Base-by-base conservation (phyloP, 1,284 basidiomycete species). In the Volvariella surrecta region DNA sequence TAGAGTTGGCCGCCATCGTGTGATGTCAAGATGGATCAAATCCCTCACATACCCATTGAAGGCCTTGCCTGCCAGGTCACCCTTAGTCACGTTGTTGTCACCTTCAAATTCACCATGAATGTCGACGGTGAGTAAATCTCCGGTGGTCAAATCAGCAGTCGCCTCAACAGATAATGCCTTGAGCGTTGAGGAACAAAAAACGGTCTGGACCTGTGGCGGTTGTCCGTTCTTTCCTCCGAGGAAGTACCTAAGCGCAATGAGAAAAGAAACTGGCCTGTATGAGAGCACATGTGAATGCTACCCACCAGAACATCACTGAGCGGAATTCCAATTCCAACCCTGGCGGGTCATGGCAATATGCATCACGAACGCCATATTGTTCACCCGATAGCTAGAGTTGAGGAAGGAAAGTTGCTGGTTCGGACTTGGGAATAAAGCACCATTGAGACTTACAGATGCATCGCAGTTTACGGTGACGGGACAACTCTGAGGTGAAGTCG, bases 291-390 rank as follows among this genome's bases (percentile, higher is more conserved):
- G n/a, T 46, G 20, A 39, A 17, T 37, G 19, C 15, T 18, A 1
- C n/a, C 28, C 20, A 24, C 32, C 79, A 82, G 50, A 82, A 83
- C 63, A 81, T 70, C 28, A 82, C 74, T 1, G 79, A 76, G 34
- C 64, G 66, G 45, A 75, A 71, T 15, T 61, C 48, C 13, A 63
- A 45, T 32, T 70, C 58, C 13, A 60, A 37, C 7, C 43, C 46
- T 6, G 58, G 47, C 10, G 56, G 51, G 39, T 61, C 61, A 32
- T 67, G 69, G 50, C 64, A 69, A 3, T 61, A 50, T 1, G 66
- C 66, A 16, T 59, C 56, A 17, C 55, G 46, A 3, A 75, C 75
- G 43, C 66, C 71, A 51, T 70, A 78, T 55, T 77, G 76, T 43
- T 63, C 56, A 2, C 54, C 51, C 2, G 72, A 50, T 30, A 50